Evolutionary conservation across 2,329 filamentous ascomycete species (phyloP).

Genomic region (Endothia cerciana): DNA sequence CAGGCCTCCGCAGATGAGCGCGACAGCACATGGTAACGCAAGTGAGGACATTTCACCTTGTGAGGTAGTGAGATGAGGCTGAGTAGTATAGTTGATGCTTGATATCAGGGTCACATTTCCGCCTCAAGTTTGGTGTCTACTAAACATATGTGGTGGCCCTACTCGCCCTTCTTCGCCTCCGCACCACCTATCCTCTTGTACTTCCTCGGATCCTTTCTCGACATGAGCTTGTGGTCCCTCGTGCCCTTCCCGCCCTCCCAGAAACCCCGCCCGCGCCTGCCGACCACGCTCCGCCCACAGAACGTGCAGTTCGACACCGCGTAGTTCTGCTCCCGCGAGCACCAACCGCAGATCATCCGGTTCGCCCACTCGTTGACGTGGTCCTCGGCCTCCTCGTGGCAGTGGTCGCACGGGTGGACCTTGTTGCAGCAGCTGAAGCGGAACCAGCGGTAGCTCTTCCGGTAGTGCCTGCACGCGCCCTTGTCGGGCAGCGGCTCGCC

Average conservation of each 20-base stretch:
- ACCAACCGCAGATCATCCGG: conserved; percentile 81
- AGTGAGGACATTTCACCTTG: too few species aligned
- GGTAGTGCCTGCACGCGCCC: conserved; percentile 62
- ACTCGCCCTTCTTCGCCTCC: conserved; percentile 38
- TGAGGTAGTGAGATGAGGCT: too few species aligned
- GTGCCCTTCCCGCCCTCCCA: conserved; percentile 89
- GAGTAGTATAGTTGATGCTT: too few species aligned
- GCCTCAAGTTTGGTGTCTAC: background rate
- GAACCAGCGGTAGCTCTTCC: conserved; percentile 65
- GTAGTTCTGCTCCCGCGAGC: conserved; percentile 81
- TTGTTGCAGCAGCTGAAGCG: conserved; percentile 65
- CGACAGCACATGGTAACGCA: too few species aligned
- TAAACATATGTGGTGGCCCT: background rate
- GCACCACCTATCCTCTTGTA: conserved; percentile 62
- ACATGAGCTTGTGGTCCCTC: conserved; percentile 72
- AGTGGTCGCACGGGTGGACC: conserved; percentile 68
- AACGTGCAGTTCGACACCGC: conserved; percentile 74
- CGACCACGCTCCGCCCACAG: conserved; percentile 72
- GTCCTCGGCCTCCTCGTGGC: conserved; percentile 72
- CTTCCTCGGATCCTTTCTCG: conserved; percentile 75
- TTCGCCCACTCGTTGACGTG: conserved; percentile 82
- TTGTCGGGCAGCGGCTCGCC: conserved; percentile 58
- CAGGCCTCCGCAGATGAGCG: too few species aligned
- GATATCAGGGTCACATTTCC: background rate
- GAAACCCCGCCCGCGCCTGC: conserved; percentile 69